These are phyloP conservation scores for Cryomyces minteri DNA, from an alignment of 495 filamentous ascomycete species.

Conservation along the genomic window DNA sequence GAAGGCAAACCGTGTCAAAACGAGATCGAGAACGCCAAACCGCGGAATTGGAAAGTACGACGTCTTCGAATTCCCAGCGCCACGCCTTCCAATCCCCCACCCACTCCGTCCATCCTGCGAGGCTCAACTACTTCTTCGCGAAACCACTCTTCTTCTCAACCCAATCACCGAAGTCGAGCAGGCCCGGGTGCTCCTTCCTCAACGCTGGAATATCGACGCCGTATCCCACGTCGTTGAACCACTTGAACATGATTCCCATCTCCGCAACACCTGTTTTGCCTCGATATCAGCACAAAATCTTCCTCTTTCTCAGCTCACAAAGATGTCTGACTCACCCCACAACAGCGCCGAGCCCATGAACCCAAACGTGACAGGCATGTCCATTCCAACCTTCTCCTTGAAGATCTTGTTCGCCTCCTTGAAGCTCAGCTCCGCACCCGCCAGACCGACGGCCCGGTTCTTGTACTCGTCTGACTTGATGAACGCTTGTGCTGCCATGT, in stretches of 20 bases:
- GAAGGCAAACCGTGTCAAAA: too few relatives aligned
- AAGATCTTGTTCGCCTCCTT: slow-evolving; percentile 31
- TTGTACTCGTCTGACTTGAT: slow-evolving; percentile 27
- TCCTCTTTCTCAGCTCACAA: slow-evolving; percentile 41
- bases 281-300: slow-evolving; percentile 8
- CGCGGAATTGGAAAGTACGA: too few relatives aligned
- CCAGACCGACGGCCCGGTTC: slow-evolving; percentile 30
- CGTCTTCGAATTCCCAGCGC: too few relatives aligned
- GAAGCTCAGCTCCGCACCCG: slow-evolving; percentile 40
- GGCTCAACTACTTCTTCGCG: neutral
- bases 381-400: slow-evolving; percentile 19
- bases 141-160: slow-evolving; percentile 33
- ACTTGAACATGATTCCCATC: slow-evolving; percentile 18
- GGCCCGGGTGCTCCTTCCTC: slow-evolving; percentile 27
- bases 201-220: slow-evolving; percentile 35
- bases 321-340: slow-evolving; percentile 17
- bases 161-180: slow-evolving; percentile 43
- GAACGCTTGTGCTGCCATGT: slow-evolving; percentile 44
- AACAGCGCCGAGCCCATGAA: slow-evolving; percentile 17
- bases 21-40: too few relatives aligned
- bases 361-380: slow-evolving; percentile 19
- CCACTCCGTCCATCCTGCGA: too few relatives aligned
- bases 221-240: slow-evolving; percentile 43
- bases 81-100: too few relatives aligned
- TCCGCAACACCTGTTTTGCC: neutral